Conservation (phyloP, 768 basidiomycete species). For the Rubroboletus satanas region DNA sequence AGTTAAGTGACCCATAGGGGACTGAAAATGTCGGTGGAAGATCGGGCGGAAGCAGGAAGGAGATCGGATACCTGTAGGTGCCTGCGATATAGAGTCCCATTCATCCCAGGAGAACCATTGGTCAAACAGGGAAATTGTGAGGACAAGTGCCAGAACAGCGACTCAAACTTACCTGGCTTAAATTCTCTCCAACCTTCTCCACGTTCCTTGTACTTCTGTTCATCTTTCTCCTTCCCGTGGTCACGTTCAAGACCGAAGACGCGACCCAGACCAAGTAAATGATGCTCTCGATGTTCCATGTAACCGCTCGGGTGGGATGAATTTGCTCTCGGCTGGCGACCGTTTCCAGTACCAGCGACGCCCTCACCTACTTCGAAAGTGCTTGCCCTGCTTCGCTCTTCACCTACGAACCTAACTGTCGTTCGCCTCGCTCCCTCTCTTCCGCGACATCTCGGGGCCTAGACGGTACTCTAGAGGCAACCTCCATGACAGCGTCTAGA, state of each 20-base stretch:
- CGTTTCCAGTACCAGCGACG: not conserved
- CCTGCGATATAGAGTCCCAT: constrained; percentile 42
- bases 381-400: not conserved
- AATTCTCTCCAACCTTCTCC: constrained; percentile 82
- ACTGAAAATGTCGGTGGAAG: constrained; percentile 78
- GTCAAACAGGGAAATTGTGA: not conserved
- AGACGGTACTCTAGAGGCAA: constrained; percentile 14
- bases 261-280: constrained; percentile 36
- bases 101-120: not conserved
- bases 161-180: constrained; percentile 59
- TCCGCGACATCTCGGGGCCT: constrained; percentile 33
- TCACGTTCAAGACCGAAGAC: constrained; percentile 19
- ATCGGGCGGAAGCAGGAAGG: constrained; percentile 77
- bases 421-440: constrained; percentile 25
- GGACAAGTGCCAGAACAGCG: not conserved
- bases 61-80: constrained; percentile 93
- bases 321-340: not conserved
- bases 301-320: not conserved
- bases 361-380: not conserved
- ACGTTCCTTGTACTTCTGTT: constrained; percentile 37
- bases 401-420: constrained; percentile 9
- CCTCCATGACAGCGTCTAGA: constrained; percentile 18
- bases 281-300: constrained; percentile 12
- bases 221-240: constrained; percentile 10
- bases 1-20: constrained; percentile 72